Conservation (phyloP, 768 basidiomycete species). For the Agrocybe praecox region DNA sequence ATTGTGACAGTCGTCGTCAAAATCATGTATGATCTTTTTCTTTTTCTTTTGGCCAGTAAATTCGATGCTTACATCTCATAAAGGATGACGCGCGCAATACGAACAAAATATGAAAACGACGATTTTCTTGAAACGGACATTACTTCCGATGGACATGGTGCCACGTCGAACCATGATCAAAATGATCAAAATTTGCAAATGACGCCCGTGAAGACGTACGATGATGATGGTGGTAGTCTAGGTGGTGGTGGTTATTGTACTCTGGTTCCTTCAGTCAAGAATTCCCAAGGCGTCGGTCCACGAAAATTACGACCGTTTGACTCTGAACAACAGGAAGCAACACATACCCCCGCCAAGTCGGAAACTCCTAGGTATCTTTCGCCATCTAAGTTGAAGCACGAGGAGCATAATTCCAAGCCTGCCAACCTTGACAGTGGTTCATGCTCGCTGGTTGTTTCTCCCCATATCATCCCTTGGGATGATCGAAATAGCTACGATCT, state of each 20-base stretch:
- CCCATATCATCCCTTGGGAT: constrained; percentile 71
- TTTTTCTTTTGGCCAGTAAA: not conserved
- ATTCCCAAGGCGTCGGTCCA: no score
- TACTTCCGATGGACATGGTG: constrained; percentile 28
- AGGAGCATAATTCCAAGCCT: constrained; percentile 7
- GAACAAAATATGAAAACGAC: constrained; percentile 66
- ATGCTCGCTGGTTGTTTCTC: constrained; percentile 46
- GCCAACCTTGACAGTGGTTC: constrained; percentile 13
- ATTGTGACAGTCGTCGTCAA: constrained; percentile 65
- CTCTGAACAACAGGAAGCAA: no score
- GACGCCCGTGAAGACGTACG: constrained; percentile 19
- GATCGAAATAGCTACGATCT: constrained; percentile 72
- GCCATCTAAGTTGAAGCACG: constrained; percentile 10
- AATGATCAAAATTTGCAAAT: constrained; percentile 19
- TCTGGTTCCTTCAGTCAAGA: no score
- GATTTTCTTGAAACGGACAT: constrained; percentile 65
- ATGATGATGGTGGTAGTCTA: not conserved
- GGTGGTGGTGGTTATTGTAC: no score
- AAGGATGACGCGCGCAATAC: constrained; percentile 72
- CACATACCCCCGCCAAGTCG: no score
- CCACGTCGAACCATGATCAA: constrained; percentile 15
- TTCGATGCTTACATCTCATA: constrained; percentile 4
- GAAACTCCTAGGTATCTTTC: constrained; percentile 15
- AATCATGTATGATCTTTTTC: constrained; percentile 58
- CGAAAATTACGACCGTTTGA: no score